Percentiles rank a stretch among this genome's conserved stretches.
Evolutionary conservation across 2,329 filamentous ascomycete genomes (phyloP).

Genomic region (Gremmenia infestans): DNA sequence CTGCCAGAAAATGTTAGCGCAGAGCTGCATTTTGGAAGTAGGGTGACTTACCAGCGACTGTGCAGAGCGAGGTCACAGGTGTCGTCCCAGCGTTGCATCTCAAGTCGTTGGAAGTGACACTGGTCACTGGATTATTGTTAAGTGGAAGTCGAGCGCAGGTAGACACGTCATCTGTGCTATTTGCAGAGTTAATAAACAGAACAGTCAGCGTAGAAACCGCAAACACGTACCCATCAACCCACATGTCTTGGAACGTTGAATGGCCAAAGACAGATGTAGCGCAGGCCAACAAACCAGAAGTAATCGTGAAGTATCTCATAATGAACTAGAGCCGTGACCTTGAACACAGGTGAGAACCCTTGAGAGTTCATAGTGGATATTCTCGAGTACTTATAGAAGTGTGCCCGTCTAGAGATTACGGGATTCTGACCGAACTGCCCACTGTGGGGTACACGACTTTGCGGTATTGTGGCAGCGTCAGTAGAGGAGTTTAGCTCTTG

Average conservation of each 20-base stretch:
- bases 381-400: neutral
- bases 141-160: constrained; percentile 44
- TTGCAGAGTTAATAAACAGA: neutral
- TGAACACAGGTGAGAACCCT: neutral
- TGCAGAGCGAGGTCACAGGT: constrained; percentile 32
- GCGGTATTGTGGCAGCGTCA: neutral
- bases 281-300: constrained; percentile 19
- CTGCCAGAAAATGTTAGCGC: neutral
- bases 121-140: constrained; percentile 47
- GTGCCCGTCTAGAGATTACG: neutral
- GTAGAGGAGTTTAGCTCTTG: neutral
- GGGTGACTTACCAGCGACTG: constrained; percentile 10
- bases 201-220: constrained; percentile 10
- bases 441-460: constrained; percentile 3
- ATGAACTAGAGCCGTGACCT: neutral
- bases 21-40: neutral
- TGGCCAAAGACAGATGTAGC: constrained; percentile 39
- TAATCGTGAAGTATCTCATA: constrained; percentile 15
- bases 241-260: constrained; percentile 35
- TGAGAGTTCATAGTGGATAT: neutral
- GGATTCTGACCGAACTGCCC: neutral
- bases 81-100: constrained; percentile 42
- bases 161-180: constrained; percentile 37
- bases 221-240: constrained; percentile 42
- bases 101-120: constrained; percentile 44